phyloP scores from a whole-genome alignment of 2,329 filamentous ascomycete species.

The Neofusicoccum kwambonambiense region DNA sequence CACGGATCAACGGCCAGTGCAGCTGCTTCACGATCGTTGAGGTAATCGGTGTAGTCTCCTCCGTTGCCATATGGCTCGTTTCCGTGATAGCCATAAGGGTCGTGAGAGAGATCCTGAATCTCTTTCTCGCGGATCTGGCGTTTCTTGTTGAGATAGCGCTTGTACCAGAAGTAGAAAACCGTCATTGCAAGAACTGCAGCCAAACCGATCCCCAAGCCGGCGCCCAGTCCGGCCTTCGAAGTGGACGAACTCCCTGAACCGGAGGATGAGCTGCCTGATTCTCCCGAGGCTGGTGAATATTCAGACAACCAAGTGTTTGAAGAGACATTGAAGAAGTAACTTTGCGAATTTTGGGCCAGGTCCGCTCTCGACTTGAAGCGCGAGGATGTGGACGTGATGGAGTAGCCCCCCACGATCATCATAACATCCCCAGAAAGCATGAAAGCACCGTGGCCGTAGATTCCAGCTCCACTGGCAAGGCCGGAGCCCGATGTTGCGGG shows the following conservation, averaged over 20 bases:
- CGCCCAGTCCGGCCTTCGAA: slow-evolving; percentile 46
- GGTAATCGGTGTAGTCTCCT: background rate
- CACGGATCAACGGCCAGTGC: slow-evolving; percentile 9
- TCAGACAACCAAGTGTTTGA: slow-evolving; percentile 58
- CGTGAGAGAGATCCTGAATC: slow-evolving; percentile 52
- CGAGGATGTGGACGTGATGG: slow-evolving; percentile 43
- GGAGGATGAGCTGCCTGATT: slow-evolving; percentile 18
- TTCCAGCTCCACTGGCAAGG: slow-evolving; percentile 45
- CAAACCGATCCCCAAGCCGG: slow-evolving; percentile 46
- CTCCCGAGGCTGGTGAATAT: slow-evolving; percentile 49
- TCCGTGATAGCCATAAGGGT: slow-evolving; percentile 44
- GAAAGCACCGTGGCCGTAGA: slow-evolving; percentile 61
- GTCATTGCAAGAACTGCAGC: slow-evolving; percentile 42
- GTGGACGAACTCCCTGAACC: slow-evolving; percentile 38
- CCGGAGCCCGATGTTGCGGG: slow-evolving; percentile 52
- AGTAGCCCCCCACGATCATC: slow-evolving; percentile 61
- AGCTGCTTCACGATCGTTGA: slow-evolving; percentile 12
- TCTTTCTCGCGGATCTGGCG: slow-evolving; percentile 53
- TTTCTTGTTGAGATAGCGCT: slow-evolving; percentile 38
- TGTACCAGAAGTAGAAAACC: slow-evolving; percentile 49
- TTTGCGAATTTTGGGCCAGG: slow-evolving; percentile 41
- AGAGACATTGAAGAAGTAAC: slow-evolving; percentile 61
- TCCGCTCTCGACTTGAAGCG: slow-evolving; percentile 38
- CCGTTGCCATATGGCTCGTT: background rate
- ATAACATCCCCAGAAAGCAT: slow-evolving; percentile 62